phyloP scores from a whole-genome alignment of 176 grass and related monocot genomes.

The Zea luxurians region DNA sequence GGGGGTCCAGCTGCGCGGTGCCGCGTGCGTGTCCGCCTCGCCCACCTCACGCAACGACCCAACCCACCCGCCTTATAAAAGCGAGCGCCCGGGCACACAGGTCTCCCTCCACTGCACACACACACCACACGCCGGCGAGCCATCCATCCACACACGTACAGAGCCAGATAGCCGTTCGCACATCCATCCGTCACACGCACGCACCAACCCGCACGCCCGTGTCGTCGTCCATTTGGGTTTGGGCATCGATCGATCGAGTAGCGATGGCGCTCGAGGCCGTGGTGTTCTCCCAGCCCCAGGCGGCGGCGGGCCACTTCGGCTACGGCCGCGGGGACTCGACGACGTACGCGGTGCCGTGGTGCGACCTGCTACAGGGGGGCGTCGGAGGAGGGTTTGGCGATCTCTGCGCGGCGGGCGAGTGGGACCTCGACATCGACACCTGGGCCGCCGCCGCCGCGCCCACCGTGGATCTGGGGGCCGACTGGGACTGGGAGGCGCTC shows the following conservation, averaged over 20 bases:
- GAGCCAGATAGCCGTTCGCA: no score
- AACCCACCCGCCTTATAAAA: constrained; percentile 41
- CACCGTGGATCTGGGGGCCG: constrained; percentile 16
- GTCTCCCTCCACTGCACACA: neutral
- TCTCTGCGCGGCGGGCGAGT: neutral
- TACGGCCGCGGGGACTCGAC: constrained; percentile 41
- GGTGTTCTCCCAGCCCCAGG: constrained; percentile 53
- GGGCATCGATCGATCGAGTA: no score
- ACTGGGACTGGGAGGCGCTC: constrained; percentile 64
- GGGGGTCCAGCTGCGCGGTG: constrained; percentile 25
- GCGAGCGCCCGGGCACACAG: neutral
- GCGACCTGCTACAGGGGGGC: neutral
- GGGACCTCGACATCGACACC: constrained; percentile 37
- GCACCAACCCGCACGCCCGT: no score
- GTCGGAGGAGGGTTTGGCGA: constrained; percentile 23
- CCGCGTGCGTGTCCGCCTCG: constrained; percentile 22
- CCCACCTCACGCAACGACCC: neutral
- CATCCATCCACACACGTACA: no score
- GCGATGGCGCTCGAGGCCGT: constrained; percentile 88
- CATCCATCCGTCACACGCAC: no score
- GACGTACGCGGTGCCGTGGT: constrained; percentile 50
- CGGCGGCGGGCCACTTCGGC: constrained; percentile 43
- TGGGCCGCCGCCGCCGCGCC: constrained; percentile 17
- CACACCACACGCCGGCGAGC: constrained; percentile 8
- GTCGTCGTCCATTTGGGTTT: no score